phyloP scores from a whole-genome alignment of 495 filamentous ascomycete species.

The Penicillium simplicissimum region DNA sequence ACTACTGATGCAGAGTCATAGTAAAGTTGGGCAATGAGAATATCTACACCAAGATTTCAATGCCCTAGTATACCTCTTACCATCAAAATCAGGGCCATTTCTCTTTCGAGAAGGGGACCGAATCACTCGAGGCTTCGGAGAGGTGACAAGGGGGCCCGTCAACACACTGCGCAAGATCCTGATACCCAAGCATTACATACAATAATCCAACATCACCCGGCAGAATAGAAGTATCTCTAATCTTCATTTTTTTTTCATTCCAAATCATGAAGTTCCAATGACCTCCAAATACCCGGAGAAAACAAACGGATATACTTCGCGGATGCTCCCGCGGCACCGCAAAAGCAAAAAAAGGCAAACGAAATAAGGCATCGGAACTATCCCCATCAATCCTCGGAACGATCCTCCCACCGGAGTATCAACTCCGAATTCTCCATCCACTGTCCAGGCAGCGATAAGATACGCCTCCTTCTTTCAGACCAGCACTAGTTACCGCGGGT shows the following conservation, averaged over 20 bases:
- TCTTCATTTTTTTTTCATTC: not conserved
- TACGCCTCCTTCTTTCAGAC: not conserved
- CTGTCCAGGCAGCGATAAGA: not conserved
- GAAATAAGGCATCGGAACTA: not conserved
- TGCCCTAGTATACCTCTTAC: too few relatives aligned
- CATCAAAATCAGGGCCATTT: too few relatives aligned
- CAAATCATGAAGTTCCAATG: not conserved
- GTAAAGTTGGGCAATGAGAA: too few relatives aligned
- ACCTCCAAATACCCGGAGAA: not conserved
- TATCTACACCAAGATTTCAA: too few relatives aligned
- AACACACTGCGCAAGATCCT: too few relatives aligned
- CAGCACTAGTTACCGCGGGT: not conserved
- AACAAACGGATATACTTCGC: not conserved
- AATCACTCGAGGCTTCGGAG: too few relatives aligned
- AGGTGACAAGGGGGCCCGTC: too few relatives aligned
- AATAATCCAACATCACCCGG: too few relatives aligned
- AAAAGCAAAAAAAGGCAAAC: constrained; percentile 3
- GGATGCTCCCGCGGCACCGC: not conserved
- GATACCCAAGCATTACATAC: too few relatives aligned
- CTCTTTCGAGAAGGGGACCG: too few relatives aligned
- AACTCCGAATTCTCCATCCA: not conserved
- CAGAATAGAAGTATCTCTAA: not conserved
- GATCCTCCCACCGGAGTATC: not conserved
- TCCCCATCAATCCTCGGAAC: not conserved
- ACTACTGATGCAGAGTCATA: too few relatives aligned